Evolutionary conservation across 2,329 filamentous ascomycete species (phyloP).

Genomic region (Fusarium luffae): DNA sequence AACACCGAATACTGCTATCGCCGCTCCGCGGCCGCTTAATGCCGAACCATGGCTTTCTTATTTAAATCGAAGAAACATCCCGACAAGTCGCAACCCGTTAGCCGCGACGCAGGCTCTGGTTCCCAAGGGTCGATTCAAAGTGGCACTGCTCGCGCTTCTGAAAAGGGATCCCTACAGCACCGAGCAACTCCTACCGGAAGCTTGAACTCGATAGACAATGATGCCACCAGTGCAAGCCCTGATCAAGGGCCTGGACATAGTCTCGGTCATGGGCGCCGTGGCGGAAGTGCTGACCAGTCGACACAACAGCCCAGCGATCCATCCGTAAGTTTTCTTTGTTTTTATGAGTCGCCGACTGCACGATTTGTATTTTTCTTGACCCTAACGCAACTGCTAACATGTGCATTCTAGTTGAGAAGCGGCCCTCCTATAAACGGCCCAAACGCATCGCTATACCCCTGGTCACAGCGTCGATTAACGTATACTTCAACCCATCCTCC

Average conservation of each 20-base stretch:
- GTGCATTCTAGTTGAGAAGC: conserved; percentile 63
- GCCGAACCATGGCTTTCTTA: conserved; percentile 77
- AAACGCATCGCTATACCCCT: conserved; percentile 90
- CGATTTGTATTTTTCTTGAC: neutral
- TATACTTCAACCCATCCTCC: conserved; percentile 85
- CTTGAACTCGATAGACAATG: conserved; percentile 76
- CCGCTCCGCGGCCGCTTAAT: conserved; percentile 53
- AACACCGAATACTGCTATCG: conserved; percentile 40
- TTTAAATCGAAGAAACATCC: conserved; percentile 86
- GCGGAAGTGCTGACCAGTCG: conserved; percentile 62
- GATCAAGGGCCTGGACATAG: conserved; percentile 64
- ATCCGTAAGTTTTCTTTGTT: conserved; percentile 53
- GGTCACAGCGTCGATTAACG: conserved; percentile 89
- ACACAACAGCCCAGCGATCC: conserved; percentile 53
- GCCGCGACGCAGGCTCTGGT: conserved; percentile 63
- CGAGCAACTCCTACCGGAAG: conserved; percentile 82
- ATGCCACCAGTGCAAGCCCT: conserved; percentile 68
- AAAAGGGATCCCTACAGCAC: conserved; percentile 62
- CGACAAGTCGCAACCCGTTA: conserved; percentile 65
- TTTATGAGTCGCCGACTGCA: neutral
- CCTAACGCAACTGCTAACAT: conserved; percentile 23
- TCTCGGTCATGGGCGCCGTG: conserved; percentile 62
- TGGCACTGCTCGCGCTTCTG: conserved; percentile 59
- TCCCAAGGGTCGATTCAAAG: conserved; percentile 61
- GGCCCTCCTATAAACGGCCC: conserved; percentile 62